These are phyloP conservation scores for Symbiodinium pilosum DNA, from an alignment of 73 alveolate genomes.

Conservation along the genomic window DNA sequence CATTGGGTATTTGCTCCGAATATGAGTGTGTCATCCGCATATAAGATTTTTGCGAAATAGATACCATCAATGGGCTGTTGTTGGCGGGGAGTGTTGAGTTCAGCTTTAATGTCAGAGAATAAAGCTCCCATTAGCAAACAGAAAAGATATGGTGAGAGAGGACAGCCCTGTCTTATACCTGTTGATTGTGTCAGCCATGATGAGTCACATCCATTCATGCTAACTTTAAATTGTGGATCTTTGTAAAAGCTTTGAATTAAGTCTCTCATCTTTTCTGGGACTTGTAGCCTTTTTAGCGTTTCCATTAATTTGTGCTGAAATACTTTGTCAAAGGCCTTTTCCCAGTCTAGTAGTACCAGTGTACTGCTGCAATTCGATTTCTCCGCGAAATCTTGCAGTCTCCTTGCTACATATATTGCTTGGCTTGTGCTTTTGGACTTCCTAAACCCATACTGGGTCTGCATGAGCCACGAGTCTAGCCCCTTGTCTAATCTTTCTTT, in stretches of 20 bases:
- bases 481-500: slow-evolving; percentile 12
- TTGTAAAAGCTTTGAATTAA: background rate
- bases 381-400: background rate
- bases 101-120: background rate
- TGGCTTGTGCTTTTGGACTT: background rate
- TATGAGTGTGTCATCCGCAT: slow-evolving; percentile 2
- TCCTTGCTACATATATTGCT: slow-evolving; percentile 8
- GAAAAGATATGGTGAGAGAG: background rate
- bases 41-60: background rate
- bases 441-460: background rate
- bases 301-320: background rate
- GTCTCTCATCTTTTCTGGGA: background rate
- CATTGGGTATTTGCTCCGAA: slow-evolving; percentile 22
- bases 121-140: background rate
- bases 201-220: background rate
- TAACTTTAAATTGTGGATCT: slow-evolving; percentile 4
- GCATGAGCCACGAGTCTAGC: background rate
- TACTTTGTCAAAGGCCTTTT: background rate
- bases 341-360: background rate
- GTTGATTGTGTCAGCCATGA: background rate
- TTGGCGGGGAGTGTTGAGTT: background rate
- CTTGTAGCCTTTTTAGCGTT: background rate
- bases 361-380: background rate
- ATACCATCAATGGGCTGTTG: slow-evolving; percentile 2
- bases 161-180: slow-evolving; percentile 25